Conservation (phyloP, 495 filamentous ascomycete species). For the Penicillium paxilli region DNA sequence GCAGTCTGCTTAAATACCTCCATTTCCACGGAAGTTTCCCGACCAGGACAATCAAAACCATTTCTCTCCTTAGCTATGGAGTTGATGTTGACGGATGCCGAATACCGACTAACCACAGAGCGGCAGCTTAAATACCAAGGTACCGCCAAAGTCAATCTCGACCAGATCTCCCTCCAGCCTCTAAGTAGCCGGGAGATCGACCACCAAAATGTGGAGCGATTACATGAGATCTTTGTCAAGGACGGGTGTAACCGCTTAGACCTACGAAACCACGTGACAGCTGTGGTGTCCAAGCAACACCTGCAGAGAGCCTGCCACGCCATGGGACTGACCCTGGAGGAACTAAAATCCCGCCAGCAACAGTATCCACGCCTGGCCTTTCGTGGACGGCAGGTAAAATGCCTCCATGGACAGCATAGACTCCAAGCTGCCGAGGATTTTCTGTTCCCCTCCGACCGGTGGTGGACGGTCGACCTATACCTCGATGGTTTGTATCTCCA, state of each 20-base stretch:
- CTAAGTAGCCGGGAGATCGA: slow-evolving; percentile 9
- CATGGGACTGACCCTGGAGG: no score
- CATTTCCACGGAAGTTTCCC: neutral
- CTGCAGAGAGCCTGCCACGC: slow-evolving; percentile 11
- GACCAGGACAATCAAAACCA: no score
- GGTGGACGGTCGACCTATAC: slow-evolving; percentile 44
- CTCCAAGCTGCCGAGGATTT: slow-evolving; percentile 27
- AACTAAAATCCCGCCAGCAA: slow-evolving; percentile 1
- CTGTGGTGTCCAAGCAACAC: slow-evolving; percentile 22
- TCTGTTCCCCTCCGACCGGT: slow-evolving; percentile 24
- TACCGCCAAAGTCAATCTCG: slow-evolving; percentile 14
- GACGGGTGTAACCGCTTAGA: slow-evolving; percentile 23
- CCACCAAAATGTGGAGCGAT: slow-evolving; percentile 19
- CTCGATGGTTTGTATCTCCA: slow-evolving; percentile 27
- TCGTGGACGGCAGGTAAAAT: slow-evolving; percentile 15
- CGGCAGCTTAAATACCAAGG: slow-evolving; percentile 17
- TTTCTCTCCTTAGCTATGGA: neutral
- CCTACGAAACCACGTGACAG: slow-evolving; percentile 23
- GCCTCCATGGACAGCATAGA: slow-evolving; percentile 36
- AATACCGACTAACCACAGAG: slow-evolving; percentile 5
- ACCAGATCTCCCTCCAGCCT: slow-evolving; percentile 18
- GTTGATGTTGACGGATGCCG: slow-evolving; percentile 1
- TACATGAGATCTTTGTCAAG: slow-evolving; percentile 25
- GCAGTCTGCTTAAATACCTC: no score
- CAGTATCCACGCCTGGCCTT: slow-evolving; percentile 11